Base-by-base conservation (phyloP, 169 alveolate species). In the Plasmodium chabaudi region DNA sequence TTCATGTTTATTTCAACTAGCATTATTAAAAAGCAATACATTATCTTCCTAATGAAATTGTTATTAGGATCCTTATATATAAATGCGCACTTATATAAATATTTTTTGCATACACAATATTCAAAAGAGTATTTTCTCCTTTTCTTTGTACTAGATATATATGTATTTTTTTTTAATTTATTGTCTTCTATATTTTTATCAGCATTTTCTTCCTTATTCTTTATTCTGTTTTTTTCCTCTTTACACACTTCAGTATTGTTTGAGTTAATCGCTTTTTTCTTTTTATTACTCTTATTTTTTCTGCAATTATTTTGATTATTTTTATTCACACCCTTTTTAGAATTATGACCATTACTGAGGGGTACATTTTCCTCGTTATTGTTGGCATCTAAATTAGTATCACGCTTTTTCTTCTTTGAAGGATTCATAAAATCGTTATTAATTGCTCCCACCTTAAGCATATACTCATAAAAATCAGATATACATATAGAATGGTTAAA, bases 11-110 rank as follows among this genome's bases (percentile, higher is more conserved):
- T 82, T 82, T 82, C 90, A 2, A 82, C 44, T 23, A 82, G 25
- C 90, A 82, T 55, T 15, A 67, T 21, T 82, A 82, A 56, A 61
- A 82, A 82, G n/a, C 90, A 82, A 23, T 51, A 82, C 90, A 82
- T 82, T 49, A 82, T 39, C 21, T 82, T 82, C 57, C 23, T 82
- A 19, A 82, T 53, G 49, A 67, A 67, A 9, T 51, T 49, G n/a
- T 1, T 56, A 15, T 72, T 57, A 44, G 9, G 1, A 27, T 51
- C 72, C n/a, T 42, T 53, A 70, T 68, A 67, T 25, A 82, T 51
- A 56, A 53, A 82, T 7, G 70, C 15, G 60, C 68, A 82, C 25
- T 82, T 82, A 61, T 67, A 70, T 49, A 82, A 39, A 67, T 82
- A 21, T 60, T 82, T 67, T 17, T 47, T 49, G 46, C 90, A 82